These are phyloP conservation scores for Trichoderma koningiopsis DNA, from an alignment of 2,329 filamentous ascomycete species.

Conservation along the genomic window DNA sequence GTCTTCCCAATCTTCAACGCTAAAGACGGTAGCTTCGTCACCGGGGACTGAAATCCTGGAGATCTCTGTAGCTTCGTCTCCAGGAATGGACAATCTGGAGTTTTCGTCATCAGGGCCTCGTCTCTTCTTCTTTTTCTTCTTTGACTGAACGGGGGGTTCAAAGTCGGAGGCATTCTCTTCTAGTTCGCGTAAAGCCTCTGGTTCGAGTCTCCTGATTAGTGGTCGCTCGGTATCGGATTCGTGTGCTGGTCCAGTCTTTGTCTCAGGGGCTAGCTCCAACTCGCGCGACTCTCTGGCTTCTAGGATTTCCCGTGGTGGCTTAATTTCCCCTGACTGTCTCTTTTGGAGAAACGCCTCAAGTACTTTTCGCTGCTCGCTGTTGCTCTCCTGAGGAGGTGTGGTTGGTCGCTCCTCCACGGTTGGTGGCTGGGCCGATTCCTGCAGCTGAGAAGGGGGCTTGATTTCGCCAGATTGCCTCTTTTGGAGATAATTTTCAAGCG, in stretches of 20 bases:
- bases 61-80: slow-evolving; percentile 12
- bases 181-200: neutral
- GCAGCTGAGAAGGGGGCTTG: neutral
- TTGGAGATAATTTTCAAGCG: slow-evolving; percentile 13
- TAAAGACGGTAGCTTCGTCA: slow-evolving; percentile 19
- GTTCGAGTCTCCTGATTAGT: neutral
- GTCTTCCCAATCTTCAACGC: slow-evolving; percentile 24
- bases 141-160: slow-evolving; percentile 6
- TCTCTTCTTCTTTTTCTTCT: slow-evolving; percentile 23
- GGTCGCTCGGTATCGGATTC: neutral
- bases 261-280: neutral
- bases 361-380: slow-evolving; percentile 3
- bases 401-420: neutral
- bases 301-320: neutral
- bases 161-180: slow-evolving; percentile 13
- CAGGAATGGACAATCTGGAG: slow-evolving; percentile 33
- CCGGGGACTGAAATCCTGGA: slow-evolving; percentile 14
- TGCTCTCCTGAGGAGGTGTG: slow-evolving; percentile 8
- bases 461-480: slow-evolving; percentile 14
- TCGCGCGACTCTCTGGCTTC: slow-evolving; percentile 3
- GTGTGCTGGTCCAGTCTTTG: neutral
- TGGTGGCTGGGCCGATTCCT: neutral
- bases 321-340: slow-evolving; percentile 19
- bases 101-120: slow-evolving; percentile 32
- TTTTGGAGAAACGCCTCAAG: slow-evolving; percentile 16